Percentiles rank a stretch among this genome's conserved stretches.
Evolutionary conservation across 176 grass and related monocot genomes (phyloP).

Genomic region (Musa schizocarpa): DNA sequence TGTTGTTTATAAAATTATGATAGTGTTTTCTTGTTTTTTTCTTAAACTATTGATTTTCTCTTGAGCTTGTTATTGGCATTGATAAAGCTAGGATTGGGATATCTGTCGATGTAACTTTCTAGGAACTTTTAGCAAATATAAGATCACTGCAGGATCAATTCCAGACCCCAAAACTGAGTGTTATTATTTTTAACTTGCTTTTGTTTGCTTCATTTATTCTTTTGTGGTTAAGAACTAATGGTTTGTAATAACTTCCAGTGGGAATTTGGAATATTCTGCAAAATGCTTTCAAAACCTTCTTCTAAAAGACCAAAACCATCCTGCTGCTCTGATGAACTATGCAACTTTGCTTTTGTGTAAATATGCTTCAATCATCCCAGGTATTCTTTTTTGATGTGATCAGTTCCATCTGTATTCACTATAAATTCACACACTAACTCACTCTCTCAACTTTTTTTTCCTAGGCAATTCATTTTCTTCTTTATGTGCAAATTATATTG

Average conservation of each 20-base stretch:
- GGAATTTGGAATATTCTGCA: conserved; percentile 58
- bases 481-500: neutral
- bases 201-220: neutral
- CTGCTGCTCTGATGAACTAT: conserved; percentile 85
- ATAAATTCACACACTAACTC: too few species aligned
- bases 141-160: neutral
- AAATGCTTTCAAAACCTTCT: conserved; percentile 94
- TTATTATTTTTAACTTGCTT: neutral
- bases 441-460: neutral
- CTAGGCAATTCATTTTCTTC: neutral
- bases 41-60: neutral
- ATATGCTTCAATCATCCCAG: conserved; percentile 62
- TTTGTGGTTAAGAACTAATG: neutral
- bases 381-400: conserved; percentile 29
- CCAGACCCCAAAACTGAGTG: neutral
- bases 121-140: neutral
- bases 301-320: conserved; percentile 94
- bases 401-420: conserved; percentile 2
- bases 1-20: neutral
- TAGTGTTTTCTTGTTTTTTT: neutral
- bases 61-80: neutral
- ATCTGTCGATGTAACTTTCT: neutral
- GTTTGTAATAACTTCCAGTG: conserved; percentile 37
- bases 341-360: conserved; percentile 86
- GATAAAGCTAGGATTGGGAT: neutral